Evolutionary conservation across 148 eudicot genomes (phyloP).

Genomic region (Arbutus unedo): DNA sequence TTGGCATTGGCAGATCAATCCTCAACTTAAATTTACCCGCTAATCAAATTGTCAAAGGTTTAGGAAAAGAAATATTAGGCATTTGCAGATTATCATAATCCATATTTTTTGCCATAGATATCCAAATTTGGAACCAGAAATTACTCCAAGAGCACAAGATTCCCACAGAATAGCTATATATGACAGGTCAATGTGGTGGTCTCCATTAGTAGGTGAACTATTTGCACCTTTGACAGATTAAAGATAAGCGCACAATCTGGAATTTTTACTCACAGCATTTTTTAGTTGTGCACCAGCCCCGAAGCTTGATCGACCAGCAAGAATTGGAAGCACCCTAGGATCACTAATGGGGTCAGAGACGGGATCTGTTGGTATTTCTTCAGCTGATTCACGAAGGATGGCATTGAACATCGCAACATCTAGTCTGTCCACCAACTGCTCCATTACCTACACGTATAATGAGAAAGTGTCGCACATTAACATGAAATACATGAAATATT

Average conservation of each 20-base stretch:
- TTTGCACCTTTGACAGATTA: background rate
- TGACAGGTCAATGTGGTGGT: background rate
- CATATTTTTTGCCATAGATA: background rate
- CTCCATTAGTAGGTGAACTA: background rate
- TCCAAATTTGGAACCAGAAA: background rate
- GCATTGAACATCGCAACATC: constrained; percentile 98
- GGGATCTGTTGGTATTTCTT: constrained; percentile 90
- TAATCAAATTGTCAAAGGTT: background rate
- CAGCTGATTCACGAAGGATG: constrained; percentile 79
- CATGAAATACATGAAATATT: background rate
- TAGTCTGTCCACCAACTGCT: constrained; percentile 76
- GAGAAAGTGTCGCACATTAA: background rate
- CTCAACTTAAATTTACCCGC: background rate
- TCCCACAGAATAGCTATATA: background rate
- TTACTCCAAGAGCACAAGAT: background rate
- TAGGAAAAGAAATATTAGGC: background rate
- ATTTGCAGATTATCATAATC: background rate
- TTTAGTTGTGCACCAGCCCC: constrained; percentile 93
- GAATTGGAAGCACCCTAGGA: constrained; percentile 79
- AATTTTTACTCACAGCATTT: constrained; percentile 73
- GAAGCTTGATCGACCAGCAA: constrained; percentile 85
- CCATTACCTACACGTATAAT: constrained; percentile 61
- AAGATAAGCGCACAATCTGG: background rate
- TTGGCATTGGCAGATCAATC: too few relatives aligned
- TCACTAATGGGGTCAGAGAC: constrained; percentile 84